Percentiles rank a stretch among this genome's conserved stretches.
Evolutionary conservation across 2,329 filamentous ascomycete genomes (phyloP).

Genomic region (Bipolaris gigantea): DNA sequence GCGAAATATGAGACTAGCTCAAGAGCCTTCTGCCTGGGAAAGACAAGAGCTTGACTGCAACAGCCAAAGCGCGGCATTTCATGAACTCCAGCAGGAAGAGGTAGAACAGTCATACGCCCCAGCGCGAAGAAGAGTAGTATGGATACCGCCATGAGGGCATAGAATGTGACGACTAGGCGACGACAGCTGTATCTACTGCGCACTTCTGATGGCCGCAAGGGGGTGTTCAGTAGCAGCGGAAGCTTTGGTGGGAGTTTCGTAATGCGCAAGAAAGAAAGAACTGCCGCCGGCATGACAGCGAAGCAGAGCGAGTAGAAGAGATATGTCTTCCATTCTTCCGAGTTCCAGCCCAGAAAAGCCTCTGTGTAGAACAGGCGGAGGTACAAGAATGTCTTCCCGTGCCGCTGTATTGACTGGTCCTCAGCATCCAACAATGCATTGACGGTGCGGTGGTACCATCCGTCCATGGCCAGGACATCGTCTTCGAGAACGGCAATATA

Average conservation of each 20-base stretch:
- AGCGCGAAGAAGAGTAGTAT: conserved; percentile 47
- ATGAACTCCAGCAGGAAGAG: conserved; percentile 43
- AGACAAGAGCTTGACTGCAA: conserved; percentile 51
- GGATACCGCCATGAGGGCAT: conserved; percentile 11
- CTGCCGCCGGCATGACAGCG: conserved; percentile 19
- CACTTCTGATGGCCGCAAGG: background rate
- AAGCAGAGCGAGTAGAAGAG: conserved; percentile 39
- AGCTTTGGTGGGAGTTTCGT: conserved; percentile 22
- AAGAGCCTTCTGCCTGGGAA: conserved; percentile 39
- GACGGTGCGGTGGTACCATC: conserved; percentile 51
- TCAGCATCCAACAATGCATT: conserved; percentile 42
- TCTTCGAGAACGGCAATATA: conserved; percentile 53
- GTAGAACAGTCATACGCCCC: conserved; percentile 45
- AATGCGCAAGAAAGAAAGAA: conserved; percentile 31
- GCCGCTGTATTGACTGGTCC: conserved; percentile 27
- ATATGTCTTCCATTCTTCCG: conserved; percentile 47
- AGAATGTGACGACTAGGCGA: conserved; percentile 26
- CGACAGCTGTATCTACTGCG: background rate
- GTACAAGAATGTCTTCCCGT: conserved; percentile 44
- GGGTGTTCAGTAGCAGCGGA: conserved; percentile 18
- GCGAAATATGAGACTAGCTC: conserved; percentile 38
- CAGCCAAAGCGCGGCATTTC: conserved; percentile 49
- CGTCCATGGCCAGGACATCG: conserved; percentile 52
- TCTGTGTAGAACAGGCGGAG: conserved; percentile 54
- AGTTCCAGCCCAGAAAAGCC: conserved; percentile 51